These are phyloP conservation scores for Russula foetens DNA, from an alignment of 768 basidiomycete species.

Conservation along the genomic window DNA sequence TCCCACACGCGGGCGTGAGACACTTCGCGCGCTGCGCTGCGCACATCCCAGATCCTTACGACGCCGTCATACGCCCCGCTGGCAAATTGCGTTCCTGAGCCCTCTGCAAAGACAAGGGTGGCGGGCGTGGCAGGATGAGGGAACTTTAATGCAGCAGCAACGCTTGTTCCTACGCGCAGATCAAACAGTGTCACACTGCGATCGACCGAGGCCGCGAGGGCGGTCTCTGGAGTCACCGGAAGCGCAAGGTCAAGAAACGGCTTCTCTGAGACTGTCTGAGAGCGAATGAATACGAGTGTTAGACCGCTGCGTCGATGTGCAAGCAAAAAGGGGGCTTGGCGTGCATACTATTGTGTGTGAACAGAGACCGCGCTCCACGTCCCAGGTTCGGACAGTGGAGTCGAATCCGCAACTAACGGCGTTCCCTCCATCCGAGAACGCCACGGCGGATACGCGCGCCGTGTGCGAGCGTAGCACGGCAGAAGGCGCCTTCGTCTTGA, in stretches of 20 bases:
- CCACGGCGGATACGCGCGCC: slow-evolving; percentile 65
- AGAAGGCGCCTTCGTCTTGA: slow-evolving; percentile 51
- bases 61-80: slow-evolving; percentile 75
- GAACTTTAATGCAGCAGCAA: slow-evolving; percentile 35
- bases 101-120: slow-evolving; percentile 34
- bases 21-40: slow-evolving; percentile 58
- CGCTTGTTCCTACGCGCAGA: slow-evolving; percentile 38
- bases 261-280: slow-evolving; percentile 59
- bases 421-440: slow-evolving; percentile 38
- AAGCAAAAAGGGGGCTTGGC: background rate
- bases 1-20: slow-evolving; percentile 56
- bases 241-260: slow-evolving; percentile 62
- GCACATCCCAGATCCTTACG: slow-evolving; percentile 70
- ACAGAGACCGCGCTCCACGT: slow-evolving; percentile 69
- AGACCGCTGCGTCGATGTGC: background rate
- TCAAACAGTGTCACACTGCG: slow-evolving; percentile 68
- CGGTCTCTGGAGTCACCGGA: slow-evolving; percentile 33
- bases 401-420: slow-evolving; percentile 84
- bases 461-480: slow-evolving; percentile 78
- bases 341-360: slow-evolving; percentile 55
- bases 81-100: slow-evolving; percentile 43
- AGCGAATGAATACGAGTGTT: background rate
- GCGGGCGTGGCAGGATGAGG: slow-evolving; percentile 61
- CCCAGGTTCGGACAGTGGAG: slow-evolving; percentile 86
- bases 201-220: slow-evolving; percentile 64